phyloP scores from a whole-genome alignment of 495 filamentous ascomycete species.

The Aspergillus sclerotiicarbonarius region DNA sequence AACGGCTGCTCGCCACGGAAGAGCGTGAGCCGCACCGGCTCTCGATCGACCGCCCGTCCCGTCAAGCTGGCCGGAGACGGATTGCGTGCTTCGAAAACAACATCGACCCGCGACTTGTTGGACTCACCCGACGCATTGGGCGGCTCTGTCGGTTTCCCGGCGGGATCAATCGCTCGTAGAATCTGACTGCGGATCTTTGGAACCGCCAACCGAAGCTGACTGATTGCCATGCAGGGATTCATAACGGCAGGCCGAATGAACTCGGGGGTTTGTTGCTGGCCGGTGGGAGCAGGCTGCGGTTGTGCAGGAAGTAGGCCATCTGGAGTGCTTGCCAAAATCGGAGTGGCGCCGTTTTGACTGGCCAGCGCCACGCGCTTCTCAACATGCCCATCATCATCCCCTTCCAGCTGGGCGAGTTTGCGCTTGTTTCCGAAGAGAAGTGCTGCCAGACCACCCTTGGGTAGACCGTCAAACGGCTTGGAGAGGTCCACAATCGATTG shows the following conservation, averaged over 20 bases:
- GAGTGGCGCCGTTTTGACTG: slow-evolving; percentile 62
- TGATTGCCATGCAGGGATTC: slow-evolving; percentile 74
- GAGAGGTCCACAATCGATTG: slow-evolving; percentile 87
- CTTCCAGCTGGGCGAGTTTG: slow-evolving; percentile 65
- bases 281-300: slow-evolving; percentile 49
- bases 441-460: slow-evolving; percentile 80
- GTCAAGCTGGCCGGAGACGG: slow-evolving; percentile 57
- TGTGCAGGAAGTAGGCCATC: slow-evolving; percentile 73
- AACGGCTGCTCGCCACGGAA: slow-evolving; percentile 78
- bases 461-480: slow-evolving; percentile 90
- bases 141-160: slow-evolving; percentile 45
- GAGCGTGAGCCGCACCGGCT: slow-evolving; percentile 79
- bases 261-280: slow-evolving; percentile 72
- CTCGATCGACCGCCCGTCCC: slow-evolving; percentile 58
- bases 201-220: slow-evolving; percentile 84
- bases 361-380: slow-evolving; percentile 59
- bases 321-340: slow-evolving; percentile 70
- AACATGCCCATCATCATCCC: slow-evolving; percentile 64
- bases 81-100: slow-evolving; percentile 73
- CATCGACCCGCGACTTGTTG: slow-evolving; percentile 58
- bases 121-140: slow-evolving; percentile 52
- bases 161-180: slow-evolving; percentile 49
- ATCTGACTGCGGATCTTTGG: slow-evolving; percentile 84
- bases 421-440: slow-evolving; percentile 92
- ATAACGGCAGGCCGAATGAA: slow-evolving; percentile 84